Percentiles rank a stretch among this genome's conserved stretches.
Conservation (phyloP, 257 asterid genomes). For the Agastache rugosa region DNA sequence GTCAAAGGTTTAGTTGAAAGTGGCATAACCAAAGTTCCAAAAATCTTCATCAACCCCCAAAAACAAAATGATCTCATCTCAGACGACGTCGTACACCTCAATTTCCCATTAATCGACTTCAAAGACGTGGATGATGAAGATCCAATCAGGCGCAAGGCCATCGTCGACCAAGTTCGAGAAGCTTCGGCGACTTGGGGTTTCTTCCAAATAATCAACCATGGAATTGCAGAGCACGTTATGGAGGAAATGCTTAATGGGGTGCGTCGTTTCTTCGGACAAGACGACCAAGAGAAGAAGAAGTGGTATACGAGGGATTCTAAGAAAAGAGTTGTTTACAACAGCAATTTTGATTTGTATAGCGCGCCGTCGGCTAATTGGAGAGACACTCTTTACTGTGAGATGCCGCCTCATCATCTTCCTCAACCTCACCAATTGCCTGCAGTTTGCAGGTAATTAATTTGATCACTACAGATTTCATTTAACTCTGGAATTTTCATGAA, state of each 20-base stretch:
- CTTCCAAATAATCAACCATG: conserved; percentile 57
- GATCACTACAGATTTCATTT: too few species aligned
- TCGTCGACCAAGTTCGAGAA: conserved; percentile 37
- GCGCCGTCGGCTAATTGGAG: conserved; percentile 62
- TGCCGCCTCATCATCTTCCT: conserved; percentile 48
- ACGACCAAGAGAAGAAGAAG: conserved; percentile 39
- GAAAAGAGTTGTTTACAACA: conserved; percentile 37
- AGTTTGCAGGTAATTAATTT: not conserved
- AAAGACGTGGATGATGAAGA: conserved; percentile 18
- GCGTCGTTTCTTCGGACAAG: conserved; percentile 41
- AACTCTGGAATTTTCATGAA: too few species aligned
- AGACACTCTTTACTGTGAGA: conserved; percentile 49
- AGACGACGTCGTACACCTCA: not conserved
- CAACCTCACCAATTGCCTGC: conserved; percentile 45
- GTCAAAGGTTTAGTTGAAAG: conserved; percentile 49
- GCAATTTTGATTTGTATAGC: conserved; percentile 49
- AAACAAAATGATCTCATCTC: not conserved
- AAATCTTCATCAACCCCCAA: conserved; percentile 45
- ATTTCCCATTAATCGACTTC: conserved; percentile 48
- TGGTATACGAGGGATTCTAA: conserved; percentile 50
- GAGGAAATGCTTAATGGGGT: conserved; percentile 36
- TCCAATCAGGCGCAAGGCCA: conserved; percentile 32
- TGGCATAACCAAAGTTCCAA: conserved; percentile 39
- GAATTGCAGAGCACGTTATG: conserved; percentile 35
- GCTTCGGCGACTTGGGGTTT: conserved; percentile 57